Evolutionary conservation across 495 filamentous ascomycete genomes (phyloP), one percentile per base, ranked within the genome.

Genomic region (Symbiotaphrina buchneri): DNA sequence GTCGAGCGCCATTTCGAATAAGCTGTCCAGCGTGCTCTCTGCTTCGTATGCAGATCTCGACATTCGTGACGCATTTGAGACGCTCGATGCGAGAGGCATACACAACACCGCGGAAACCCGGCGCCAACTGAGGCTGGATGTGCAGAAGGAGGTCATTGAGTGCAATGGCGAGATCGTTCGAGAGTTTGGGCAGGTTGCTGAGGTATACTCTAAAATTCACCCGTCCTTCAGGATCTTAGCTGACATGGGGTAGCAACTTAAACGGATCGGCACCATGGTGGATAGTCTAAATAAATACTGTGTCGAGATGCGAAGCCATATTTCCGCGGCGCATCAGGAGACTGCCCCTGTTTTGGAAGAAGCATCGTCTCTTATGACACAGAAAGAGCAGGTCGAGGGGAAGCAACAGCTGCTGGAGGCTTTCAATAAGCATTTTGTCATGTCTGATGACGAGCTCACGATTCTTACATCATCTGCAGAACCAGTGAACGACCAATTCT

Each of bases 21-120:
- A 85, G 46, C 58, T 94, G 36, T 76, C 79, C 10, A 74, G 63
- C 30, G 75, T 94, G 11, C 68, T 95, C 21, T 93, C 87, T 10
- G 68, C 78, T 3, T 93, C 85, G 0, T 95, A 93, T 51, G 74
- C 79, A 20, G 87, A 95, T 48, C 65, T 76, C 2, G 85, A 94
- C 37, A 91, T 94, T 36, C 68, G 82, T 32, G 77, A 91, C 55
- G 74, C 82, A 21, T 59, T 99, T 20, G 56, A 61, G 31, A 68
- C 78, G 0, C 55, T 95, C 10, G 84, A 92, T 47, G 55, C 67
- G 19, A 58, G 72, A 15, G 65, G 65, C 1, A 47, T 81, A 10
- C 55, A 66, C 24, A 94, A 94, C 44, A 82, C 66, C 5, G 56
- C 74, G 5, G 79, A 90, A 37, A 74, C 74, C 13, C 62, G 87